Percentiles rank a stretch among this genome's conserved stretches.
Conservation (phyloP, 2,329 filamentous ascomycete species). For the Fusarium brevicatenulatum region DNA sequence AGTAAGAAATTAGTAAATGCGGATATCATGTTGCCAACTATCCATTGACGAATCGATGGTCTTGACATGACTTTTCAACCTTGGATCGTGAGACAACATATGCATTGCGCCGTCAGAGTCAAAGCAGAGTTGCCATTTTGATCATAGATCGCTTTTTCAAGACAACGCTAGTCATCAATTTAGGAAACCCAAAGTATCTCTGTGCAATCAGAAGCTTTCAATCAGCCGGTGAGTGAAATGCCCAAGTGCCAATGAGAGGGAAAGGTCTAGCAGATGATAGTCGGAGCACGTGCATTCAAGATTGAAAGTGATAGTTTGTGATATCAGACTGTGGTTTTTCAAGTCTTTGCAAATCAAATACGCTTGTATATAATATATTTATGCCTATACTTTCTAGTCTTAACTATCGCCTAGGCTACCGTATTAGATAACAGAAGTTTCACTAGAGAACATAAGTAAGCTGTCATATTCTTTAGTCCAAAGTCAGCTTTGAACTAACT, state of each 20-base stretch:
- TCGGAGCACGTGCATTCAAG: neutral
- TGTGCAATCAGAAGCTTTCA: no score
- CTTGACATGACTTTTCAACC: neutral
- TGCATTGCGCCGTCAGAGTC: neutral
- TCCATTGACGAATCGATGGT: neutral
- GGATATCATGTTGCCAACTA: neutral
- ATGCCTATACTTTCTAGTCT: no score
- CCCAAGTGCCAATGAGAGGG: rapidly evolving
- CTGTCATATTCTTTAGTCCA: neutral
- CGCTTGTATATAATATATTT: no score
- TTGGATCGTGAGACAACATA: neutral
- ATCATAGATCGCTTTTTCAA: neutral
- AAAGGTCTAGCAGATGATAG: neutral
- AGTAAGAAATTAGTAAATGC: neutral
- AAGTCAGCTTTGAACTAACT: neutral
- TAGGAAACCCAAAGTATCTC: neutral
- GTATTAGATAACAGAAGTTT: no score
- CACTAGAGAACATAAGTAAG: neutral
- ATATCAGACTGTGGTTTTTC: neutral
- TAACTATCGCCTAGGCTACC: neutral
- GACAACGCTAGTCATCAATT: neutral
- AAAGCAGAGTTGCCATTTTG: neutral
- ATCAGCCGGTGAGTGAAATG: neutral
- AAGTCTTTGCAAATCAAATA: neutral
- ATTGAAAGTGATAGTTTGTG: neutral